Base-by-base conservation (phyloP, 176 grass and related monocot species). In the Cenchrus purpureus region DNA sequence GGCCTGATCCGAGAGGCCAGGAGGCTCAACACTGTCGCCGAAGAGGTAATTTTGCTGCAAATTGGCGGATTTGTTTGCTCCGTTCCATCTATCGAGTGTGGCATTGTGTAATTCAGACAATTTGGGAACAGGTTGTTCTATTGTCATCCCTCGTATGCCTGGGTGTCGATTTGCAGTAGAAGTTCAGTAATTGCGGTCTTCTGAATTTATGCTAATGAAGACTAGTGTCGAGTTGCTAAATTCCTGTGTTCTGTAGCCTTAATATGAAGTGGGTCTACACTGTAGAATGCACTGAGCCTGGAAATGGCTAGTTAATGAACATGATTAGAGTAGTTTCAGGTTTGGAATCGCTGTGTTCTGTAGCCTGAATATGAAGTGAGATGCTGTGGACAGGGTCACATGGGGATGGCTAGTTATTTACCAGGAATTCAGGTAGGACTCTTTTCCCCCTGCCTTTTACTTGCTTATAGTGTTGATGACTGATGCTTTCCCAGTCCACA, bases 21-120 rank as follows among this genome's bases (percentile, higher is more conserved):
- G 0, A 80, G 49, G 72, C 65, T 91, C 1, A 82, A 71, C 31
- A 63, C 68, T 13, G 68, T 94, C 16, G 65, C 85, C 12, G 87
- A 85, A 75, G 92, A 94, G 87, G 92, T 91, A 87, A 72, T 60
- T 71, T 59, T 6, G 32, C 10, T 6, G 11, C 50, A 43, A 6
- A 20, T 57, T 58, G n/a, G 3, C 19, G 4, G 8, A 6, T 32
- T 5, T 22, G 53, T 12, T 56, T 10, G 42, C 12, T 28, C 20
- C 10, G 9, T 34, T 73, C n/a, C 19, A 57, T 65, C 2, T 28
- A 7, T 37, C 13, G 7, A 55, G 10, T 46, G 62, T 8, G 10
- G 7, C 58, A 16, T 20, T 58, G 2, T 50, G 48, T 2, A 4
- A 17, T 56, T 20, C 57, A 67, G 13, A 66, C 29, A 9, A 4